Base-by-base conservation (phyloP, 2,329 filamentous ascomycete species). In the Verticillium dahliae region DNA sequence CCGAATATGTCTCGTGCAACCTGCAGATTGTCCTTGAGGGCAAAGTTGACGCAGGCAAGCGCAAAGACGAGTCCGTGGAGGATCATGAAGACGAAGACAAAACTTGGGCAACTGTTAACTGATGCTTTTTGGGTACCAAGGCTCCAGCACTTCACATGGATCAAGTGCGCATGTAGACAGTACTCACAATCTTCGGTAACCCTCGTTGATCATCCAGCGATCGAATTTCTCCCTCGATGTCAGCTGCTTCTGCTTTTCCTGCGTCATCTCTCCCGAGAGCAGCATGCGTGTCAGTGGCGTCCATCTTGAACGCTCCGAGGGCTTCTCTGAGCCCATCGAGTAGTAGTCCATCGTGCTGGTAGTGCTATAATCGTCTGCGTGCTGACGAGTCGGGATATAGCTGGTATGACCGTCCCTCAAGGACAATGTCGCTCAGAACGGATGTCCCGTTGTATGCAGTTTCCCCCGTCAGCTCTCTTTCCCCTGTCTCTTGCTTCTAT, bases 161-260 rank as follows among this genome's bases (percentile, higher is more conserved):
- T 22, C n/a, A 7, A n/a, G 7, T 50, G 15, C 10, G n/a, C 10
- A 27, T 13, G 13, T 22, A 56, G 54, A 14, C 33, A 7, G 15
- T 33, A 83, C 88, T 62, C 81, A 92, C 86, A 94, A 82, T 85
- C 90, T 82, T 72, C 90, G 83, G 73, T 92, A 92, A 63, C 91
- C 91, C 73, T 94, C 91, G 72, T 94, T 94, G 64, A 94, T 89
- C 90, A 95, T 93, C 91, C 91, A 95, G 67, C 87, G 81, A 74
- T 93, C 89, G 71, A 94, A 89, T 72, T 85, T 89, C 73, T 94
- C 89, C 70, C 85, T 83, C 65, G 84, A 75, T 31, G 85, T 86
- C 68, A 94, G 78, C 61, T 87, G 83, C 71, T 86, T 87, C 67
- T 89, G 87, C 69, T 80, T 84, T 72, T 92, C 88, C 69, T 87